Base-by-base conservation (phyloP, 1,284 basidiomycete genomes). In the Leucoagaricus sp. region DNA sequence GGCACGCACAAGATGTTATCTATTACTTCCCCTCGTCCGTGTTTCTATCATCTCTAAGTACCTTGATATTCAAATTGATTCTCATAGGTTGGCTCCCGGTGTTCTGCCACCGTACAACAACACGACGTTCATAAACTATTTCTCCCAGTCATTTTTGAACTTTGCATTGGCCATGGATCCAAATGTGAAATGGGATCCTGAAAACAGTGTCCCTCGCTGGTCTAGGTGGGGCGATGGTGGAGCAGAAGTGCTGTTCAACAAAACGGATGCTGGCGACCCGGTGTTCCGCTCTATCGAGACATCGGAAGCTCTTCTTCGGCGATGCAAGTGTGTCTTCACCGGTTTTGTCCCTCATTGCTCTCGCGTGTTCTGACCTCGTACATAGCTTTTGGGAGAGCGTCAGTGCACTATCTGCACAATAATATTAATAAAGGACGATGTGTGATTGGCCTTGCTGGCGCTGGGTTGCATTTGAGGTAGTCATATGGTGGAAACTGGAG, bases 121-220 rank as follows among this genome's bases (percentile, higher is more conserved):
- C 61, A 49, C 69, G 7, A 64, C 62, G 6, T 78, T 80, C 61
- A 59, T 66, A 53, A 69, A 69, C 29, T 70, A 76, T 4, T 79
- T 79, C 51, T 63, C 72, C 3, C 67, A 73, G 52, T 68, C 71
- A 0, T 80, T 79, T 68, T 54, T 75, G n/a, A 65, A 72, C 46
- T 72, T 78, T 47, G 73, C 63, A 0, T 60, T 70, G 44, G 64
- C 67, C 0, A 61, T 68, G 21, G 64, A 78, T 57, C 74, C 77
- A 1, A 77, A 78, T 51, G 49, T 63, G 21, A 75, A 78, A 36
- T 61, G 49, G 38, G 61, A 63, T 44, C 38, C 60, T 4, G 38
- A 45, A 1, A 62, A 65, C 34, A 64, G 63, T 25, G 66, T 65
- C 2, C 66, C 67, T 10, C 23, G 26, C 0, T 69, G 65, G 66